These are phyloP conservation scores for Butyriboletus regius DNA, from an alignment of 1,284 basidiomycete species.

Conservation along the genomic window DNA sequence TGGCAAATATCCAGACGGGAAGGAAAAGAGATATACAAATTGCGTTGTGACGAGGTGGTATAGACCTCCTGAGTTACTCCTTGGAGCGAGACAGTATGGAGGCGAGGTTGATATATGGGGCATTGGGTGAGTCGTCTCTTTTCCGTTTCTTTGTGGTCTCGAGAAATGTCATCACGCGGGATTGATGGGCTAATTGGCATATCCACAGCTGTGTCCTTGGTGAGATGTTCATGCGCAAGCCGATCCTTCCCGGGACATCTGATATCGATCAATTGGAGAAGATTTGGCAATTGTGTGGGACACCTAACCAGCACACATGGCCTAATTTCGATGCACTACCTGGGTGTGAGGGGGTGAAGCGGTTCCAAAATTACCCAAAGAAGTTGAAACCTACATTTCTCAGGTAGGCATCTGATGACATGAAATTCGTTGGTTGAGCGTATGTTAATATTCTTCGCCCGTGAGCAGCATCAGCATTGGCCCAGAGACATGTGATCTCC, in stretches of 20 bases:
- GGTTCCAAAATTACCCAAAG: constrained; percentile 48
- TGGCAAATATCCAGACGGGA: constrained; percentile 41
- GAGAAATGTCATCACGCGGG: background rate
- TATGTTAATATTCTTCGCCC: constrained; percentile 7
- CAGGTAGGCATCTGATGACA: constrained; percentile 37
- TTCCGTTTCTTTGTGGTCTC: constrained; percentile 2
- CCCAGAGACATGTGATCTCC: constrained; percentile 76
- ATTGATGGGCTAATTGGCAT: constrained; percentile 1
- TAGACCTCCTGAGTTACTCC: constrained; percentile 87
- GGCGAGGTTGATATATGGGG: constrained; percentile 98
- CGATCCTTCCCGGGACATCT: constrained; percentile 80
- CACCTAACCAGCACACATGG: constrained; percentile 75
- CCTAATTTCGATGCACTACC: constrained; percentile 74
- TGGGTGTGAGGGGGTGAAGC: constrained; percentile 72
- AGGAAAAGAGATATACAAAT: constrained; percentile 81
- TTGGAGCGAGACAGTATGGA: constrained; percentile 84
- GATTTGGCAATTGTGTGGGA: constrained; percentile 85
- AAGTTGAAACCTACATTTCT: constrained; percentile 54
- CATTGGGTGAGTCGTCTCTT: constrained; percentile 62
- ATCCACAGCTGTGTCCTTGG: constrained; percentile 75
- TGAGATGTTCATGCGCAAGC: constrained; percentile 87
- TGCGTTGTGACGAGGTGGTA: constrained; percentile 99
- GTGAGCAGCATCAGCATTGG: constrained; percentile 43
- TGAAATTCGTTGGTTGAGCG: constrained; percentile 3
- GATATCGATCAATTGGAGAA: constrained; percentile 87